A percentile compares a stretch with the other conserved stretches of the same genome.
Conservation (phyloP, 108 stramenopile genomes). For the Cyclostephanos tholiformis region DNA sequence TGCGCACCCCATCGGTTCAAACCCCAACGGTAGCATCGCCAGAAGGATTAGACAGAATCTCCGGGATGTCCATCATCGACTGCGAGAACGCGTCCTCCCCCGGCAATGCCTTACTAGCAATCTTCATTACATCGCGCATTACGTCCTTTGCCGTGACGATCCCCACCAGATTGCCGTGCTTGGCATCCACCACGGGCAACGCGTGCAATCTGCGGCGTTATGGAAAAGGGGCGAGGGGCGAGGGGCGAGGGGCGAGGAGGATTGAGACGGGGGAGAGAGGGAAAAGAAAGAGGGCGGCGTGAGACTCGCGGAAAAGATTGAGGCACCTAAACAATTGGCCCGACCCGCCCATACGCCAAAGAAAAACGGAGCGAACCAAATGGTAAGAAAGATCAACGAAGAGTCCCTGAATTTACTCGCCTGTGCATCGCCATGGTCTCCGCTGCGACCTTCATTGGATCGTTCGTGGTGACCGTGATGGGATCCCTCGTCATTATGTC, state of each 20-base stretch:
- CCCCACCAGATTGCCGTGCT: conserved; percentile 40
- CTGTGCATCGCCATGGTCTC: conserved; percentile 47
- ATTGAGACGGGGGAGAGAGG: neutral
- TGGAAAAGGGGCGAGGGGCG: neutral
- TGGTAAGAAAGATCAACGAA: too few species aligned
- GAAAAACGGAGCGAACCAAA: neutral
- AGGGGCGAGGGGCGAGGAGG: neutral
- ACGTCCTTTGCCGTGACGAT: conserved; percentile 52
- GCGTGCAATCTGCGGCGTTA: conserved; percentile 24
- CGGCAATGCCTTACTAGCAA: conserved; percentile 36
- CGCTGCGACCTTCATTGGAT: conserved; percentile 52
- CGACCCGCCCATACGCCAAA: neutral
- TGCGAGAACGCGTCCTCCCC: conserved; percentile 42
- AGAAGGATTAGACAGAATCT: neutral
- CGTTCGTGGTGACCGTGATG: conserved; percentile 41
- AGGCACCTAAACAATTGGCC: neutral
- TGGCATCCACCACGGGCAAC: conserved; percentile 43
- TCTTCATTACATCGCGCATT: conserved; percentile 51
- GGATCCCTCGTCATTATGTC: conserved; percentile 47
- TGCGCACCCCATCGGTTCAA: neutral
- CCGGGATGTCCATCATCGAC: conserved; percentile 9
- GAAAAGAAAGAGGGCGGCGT: neutral
- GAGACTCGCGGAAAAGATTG: neutral
- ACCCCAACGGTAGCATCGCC: neutral
- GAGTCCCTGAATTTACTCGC: neutral